Evolutionary conservation across 768 basidiomycete genomes (phyloP).

Genomic region (Floccularia luteovirens): DNA sequence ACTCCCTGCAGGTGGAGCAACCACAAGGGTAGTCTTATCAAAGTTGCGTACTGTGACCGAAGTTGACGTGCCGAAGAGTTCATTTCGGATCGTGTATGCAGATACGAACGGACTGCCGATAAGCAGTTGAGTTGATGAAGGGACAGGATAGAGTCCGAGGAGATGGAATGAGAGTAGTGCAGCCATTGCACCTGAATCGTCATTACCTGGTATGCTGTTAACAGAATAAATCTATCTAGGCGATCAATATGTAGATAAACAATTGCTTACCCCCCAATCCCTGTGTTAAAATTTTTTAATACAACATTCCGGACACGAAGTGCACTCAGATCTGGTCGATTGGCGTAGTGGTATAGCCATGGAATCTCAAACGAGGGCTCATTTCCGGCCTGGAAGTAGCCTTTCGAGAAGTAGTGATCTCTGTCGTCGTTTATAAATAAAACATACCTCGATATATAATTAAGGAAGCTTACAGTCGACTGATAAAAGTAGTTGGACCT

Average conservation of each 20-base stretch:
- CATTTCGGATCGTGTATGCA: constrained; percentile 32
- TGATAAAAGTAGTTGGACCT: constrained; percentile 31
- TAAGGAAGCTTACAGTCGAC: constrained; percentile 23
- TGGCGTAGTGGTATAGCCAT: constrained; percentile 42
- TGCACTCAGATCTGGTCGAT: constrained; percentile 40
- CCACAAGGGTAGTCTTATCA: constrained; percentile 24
- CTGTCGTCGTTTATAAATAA: constrained; percentile 13
- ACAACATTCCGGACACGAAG: constrained; percentile 35
- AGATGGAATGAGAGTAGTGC: constrained; percentile 41
- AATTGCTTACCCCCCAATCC: constrained; percentile 30
- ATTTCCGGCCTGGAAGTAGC: constrained; percentile 40
- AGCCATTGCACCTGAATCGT: constrained; percentile 48
- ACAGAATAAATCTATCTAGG: neutral
- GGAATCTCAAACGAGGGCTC: constrained; percentile 42
- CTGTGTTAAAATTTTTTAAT: constrained; percentile 36
- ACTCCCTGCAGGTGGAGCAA: constrained; percentile 30
- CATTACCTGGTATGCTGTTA: constrained; percentile 40
- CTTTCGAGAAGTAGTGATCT: constrained; percentile 34
- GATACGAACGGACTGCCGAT: constrained; percentile 41
- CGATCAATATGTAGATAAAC: neutral
- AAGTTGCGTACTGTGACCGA: constrained; percentile 33
- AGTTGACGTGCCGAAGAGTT: constrained; percentile 28
- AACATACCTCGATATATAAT: neutral
- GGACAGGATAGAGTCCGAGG: constrained; percentile 42
- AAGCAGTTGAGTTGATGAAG: constrained; percentile 36